Evolutionary conservation across 2,329 filamentous ascomycete species (phyloP).

Genomic region (Rutstroemia sp.): DNA sequence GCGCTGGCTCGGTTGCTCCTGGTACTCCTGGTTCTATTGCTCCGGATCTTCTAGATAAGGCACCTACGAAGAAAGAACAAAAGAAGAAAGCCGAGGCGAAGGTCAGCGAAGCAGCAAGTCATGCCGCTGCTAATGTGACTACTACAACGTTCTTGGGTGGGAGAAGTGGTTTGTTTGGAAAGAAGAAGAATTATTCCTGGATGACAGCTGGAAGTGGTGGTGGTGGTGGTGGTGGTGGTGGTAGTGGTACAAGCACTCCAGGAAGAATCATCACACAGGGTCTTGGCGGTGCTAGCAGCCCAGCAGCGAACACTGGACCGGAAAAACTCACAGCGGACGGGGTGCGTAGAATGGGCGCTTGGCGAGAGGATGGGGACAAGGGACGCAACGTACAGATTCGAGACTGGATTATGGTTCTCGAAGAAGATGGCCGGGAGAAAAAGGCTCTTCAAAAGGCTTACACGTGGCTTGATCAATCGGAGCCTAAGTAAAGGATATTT

Average conservation of each 20-base stretch:
- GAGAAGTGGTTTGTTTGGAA: slow-evolving; percentile 48
- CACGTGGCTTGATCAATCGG: slow-evolving; percentile 21
- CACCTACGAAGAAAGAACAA: slow-evolving; percentile 80
- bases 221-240: slow-evolving; percentile 48
- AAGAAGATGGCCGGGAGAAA: slow-evolving; percentile 65
- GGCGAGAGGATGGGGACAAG: slow-evolving; percentile 70
- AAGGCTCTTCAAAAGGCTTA: slow-evolving; percentile 47
- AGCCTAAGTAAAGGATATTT: slow-evolving; percentile 34
- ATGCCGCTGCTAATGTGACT: slow-evolving; percentile 76
- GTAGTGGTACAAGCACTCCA: slow-evolving; percentile 47
- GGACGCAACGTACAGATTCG: slow-evolving; percentile 76
- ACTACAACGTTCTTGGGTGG: slow-evolving; percentile 68
- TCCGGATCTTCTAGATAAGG: slow-evolving; percentile 58
- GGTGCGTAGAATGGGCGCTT: slow-evolving; percentile 60
- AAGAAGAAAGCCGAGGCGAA: slow-evolving; percentile 68
- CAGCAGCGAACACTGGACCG: slow-evolving; percentile 30
- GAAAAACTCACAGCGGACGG: slow-evolving; percentile 47
- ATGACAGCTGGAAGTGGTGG: slow-evolving; percentile 42
- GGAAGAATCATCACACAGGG: slow-evolving; percentile 27
- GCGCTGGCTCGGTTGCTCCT: slow-evolving; percentile 42
- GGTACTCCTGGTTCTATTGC: slow-evolving; percentile 56
- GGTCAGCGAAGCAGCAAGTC: slow-evolving; percentile 68
- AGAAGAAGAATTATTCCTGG: slow-evolving; percentile 74
- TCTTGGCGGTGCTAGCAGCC: slow-evolving; percentile 31
- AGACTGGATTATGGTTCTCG: slow-evolving; percentile 73